Evolutionary conservation across 306 rosid genomes (phyloP).

Genomic region (Vachellia pachyceras): DNA sequence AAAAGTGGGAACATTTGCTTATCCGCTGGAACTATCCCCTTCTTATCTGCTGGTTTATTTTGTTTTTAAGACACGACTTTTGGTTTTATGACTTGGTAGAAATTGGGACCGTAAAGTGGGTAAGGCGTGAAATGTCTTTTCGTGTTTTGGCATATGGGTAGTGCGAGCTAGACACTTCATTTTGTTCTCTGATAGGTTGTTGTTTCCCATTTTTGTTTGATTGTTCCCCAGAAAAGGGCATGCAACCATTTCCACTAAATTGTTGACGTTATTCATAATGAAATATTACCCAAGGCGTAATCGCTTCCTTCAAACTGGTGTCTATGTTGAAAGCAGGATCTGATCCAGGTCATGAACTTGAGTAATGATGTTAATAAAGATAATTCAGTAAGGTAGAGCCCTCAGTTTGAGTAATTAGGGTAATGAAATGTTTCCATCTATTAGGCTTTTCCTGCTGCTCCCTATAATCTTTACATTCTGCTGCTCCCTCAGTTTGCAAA

Average conservation of each 20-base stretch:
- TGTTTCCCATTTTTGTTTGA: not conserved
- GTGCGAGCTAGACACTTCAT: not conserved
- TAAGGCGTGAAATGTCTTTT: slow-evolving; percentile 19
- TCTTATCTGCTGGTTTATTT: slow-evolving; percentile 24
- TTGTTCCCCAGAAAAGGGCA: not conserved
- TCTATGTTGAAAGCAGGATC: not conserved
- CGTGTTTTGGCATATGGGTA: not conserved
- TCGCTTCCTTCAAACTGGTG: not conserved
- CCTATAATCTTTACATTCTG: no score
- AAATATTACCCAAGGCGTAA: not conserved
- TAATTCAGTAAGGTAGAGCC: no score
- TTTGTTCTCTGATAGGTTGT: not conserved
- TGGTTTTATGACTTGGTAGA: slow-evolving; percentile 7
- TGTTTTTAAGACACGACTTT: slow-evolving; percentile 21
- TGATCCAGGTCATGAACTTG: not conserved
- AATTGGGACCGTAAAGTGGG: not conserved
- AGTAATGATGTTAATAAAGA: no score
- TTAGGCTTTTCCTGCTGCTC: no score
- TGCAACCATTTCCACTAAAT: not conserved
- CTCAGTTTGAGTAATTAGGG: no score
- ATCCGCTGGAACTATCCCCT: not conserved
- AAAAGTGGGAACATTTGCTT: slow-evolving; percentile 13
- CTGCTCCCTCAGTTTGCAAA: not conserved
- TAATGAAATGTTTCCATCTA: no score
- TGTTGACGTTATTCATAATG: not conserved